Base-by-base conservation (phyloP, 768 basidiomycete species). In the Phaffia tasmanica region DNA sequence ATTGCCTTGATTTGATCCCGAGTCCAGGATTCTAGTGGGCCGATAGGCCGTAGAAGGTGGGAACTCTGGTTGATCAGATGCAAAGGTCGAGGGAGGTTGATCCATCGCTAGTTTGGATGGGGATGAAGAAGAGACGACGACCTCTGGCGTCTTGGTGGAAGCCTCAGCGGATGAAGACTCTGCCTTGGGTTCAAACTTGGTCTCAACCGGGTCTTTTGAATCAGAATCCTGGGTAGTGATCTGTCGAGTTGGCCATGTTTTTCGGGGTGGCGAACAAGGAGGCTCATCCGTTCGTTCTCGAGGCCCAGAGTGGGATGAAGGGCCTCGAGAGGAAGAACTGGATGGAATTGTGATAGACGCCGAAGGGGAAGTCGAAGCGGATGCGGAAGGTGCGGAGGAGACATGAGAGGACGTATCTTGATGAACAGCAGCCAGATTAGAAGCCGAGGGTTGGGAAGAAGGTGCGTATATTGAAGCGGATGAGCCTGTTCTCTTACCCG, bases 201-300 rank as follows among this genome's bases (percentile, higher is more conserved):
- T 29, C 29, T n/a, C 25, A 47, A 50, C 46, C 49, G 48, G 19
- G 49, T 29, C 30, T n/a, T n/a, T n/a, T n/a, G n/a, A n/a, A n/a
- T n/a, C n/a, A n/a, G n/a, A n/a, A 29, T 42, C 29, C 29, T 49
- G 21, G 16, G 49, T 51, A 1, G 61, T 32, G 61, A 25, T 25
- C 55, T 25, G 23, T 16, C 61, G 61, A 30, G 61, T 23, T 6
- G 61, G 49, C 61, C 61, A 62, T 3, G 61, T 42, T 21, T 51
- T 58, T 16, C 57, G 61, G 53, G 46, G 61, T 42, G 35, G 35
- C 11, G 35, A 42, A 42, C 35, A 11, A 11, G 11, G 35, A 42
- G 11, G 35, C 35, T 42, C 35, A 11, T 42, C 35, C 35, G 35
- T 42, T 42, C 11, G 35, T 4, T 42, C 35, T 42, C 11, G 35